Base-by-base conservation (phyloP, 164 flowering plant species). In the Liriodendron chinense region DNA sequence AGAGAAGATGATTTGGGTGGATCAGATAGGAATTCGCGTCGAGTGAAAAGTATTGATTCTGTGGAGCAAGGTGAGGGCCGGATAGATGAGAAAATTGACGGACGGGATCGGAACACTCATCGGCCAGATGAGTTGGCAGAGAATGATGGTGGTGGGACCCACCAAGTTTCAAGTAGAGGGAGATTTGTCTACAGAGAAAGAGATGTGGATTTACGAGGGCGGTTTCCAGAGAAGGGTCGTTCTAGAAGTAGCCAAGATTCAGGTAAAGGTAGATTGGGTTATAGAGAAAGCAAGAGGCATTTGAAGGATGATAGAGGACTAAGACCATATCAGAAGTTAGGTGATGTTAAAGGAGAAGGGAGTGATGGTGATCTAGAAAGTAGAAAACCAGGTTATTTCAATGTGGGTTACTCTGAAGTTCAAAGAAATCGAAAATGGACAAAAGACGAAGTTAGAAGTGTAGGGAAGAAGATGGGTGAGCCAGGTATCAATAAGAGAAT, bases 111-210 rank as follows among this genome's bases (percentile, higher is more conserved):
- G 23, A 50, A 10, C n/a, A 3, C n/a, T 6, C 34, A 14, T 22
- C 28, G 1, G 20, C 7, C 43, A 50, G 28, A 71, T 68, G 80
- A 65, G n/a, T 70, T 21, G 3, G 16, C 16, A 47, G 67, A 69
- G 56, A 78, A 64, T 25, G 47, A 26, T 73, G 68, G 65, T 48
- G 2, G 14, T 69, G 34, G 81, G 67, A 62, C 34, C 43, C 24
- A n/a, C 10, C 50, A 7, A 50, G 62, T 18, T 62, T 6, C 47
- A n/a, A 65, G 67, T 24, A 21, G 70, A 61, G 70, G 61, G 47
- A 73, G 56, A n/a, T 67, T 71, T 68, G 63, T 47, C 47, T 70
- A 43, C 3, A 78, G 24, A 78, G 79, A 48, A 75, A 66, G 71
- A 5, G 72, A 21, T 47, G 5, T 8, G 68, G 53, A 50, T 28